Evolutionary conservation across 2,329 filamentous ascomycete species (phyloP), one percentile per base, ranked within the genome.

Genomic region (Zopfia rhizophila): DNA sequence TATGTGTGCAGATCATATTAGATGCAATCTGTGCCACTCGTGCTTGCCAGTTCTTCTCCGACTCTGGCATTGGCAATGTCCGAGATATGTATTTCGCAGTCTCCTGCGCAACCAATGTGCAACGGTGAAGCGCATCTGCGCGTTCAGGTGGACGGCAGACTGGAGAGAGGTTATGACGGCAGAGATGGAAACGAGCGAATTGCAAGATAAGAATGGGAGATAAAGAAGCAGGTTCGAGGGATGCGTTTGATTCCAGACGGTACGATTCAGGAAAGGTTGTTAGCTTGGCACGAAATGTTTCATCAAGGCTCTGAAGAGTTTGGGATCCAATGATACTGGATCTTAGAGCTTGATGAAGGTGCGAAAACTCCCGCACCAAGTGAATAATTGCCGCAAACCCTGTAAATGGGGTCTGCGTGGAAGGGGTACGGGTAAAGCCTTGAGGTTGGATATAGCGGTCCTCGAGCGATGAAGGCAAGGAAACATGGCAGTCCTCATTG

Each of bases 91-190:
- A 82, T 18, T 82, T 82, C 0, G 89, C 87, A 0, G 92, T 97
- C 55, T 96, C 91, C 45, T 89, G 80, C 1, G 90, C 86, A 7
- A 88, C 86, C 5, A 80, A 78, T 2, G 87, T 82, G 67, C 93
- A 97, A 53, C 88, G 84, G 47, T 92, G 87, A 19, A 97, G 75
- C 1, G 94, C 91, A 5, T 84, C 82, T 3, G 80, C 73, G 30
- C 93, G 84, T 29, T 87, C 83, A 22, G 87, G 80, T 2, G 77
- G 70, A 0, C 86, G 80, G 62, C 88, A 91, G 7, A 78, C 78
- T 0, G 91, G 89, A 0, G 86, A 86, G 7, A 97, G 79, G 63
- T 97, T 97, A 62, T 96, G 91, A 29, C 94, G 85, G 70, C 96
- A 90, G 7, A 99, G 82, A 25, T 94, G 78, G 21, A 97, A 82